Base-by-base conservation (phyloP, 139 green algal species). In the Edaphochlamys debaryana region DNA sequence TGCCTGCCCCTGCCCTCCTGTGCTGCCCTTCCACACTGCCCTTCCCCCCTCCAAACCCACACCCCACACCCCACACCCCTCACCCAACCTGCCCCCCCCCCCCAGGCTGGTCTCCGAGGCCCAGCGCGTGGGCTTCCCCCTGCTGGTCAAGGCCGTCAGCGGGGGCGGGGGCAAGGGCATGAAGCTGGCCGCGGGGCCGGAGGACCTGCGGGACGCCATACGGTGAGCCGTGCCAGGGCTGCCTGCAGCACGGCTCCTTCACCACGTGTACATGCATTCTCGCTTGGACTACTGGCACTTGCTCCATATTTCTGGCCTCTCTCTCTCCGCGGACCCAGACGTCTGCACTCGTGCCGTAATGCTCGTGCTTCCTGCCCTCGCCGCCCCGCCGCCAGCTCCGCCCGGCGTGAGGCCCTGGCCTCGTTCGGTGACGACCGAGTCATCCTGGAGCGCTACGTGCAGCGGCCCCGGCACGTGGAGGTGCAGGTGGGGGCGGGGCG, bases 81-180 rank as follows among this genome's bases (percentile, higher is more conserved):
- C 62, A 6, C 30, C 30, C 62, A 17, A 3, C 30, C 62, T 41
- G 13, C 62, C 62, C 50, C 17, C 3, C n/a, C 1, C 54, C 20
- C 34, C 56, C 88, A 90, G 86, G 63, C 80, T 96, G 36, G 45
- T 87, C 37, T 40, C 86, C 17, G 89, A 96, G 87, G 94, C 91
- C 0, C 38, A 45, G 13, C 40, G 52, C 0, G 86, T 96, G 41
- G 95, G 95, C 29, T 98, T 95, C 79, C 95, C 95, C 0, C 72
- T 98, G 76, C 93, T 98, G 75, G 90, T 98, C 13, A 98, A 98
- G 72, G 95, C 95, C 0, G 93, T 95, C 64, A 70, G 93, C 62
- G 95, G 95, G 1, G 95, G 95, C 15, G 95, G 95, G n/a, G 95
- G 95, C 78, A 98, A 98, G 89, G 95, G 95, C 84, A 98, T 98